Conservation (phyloP, 257 asterid genomes). For the Rauvolfia tetraphylla region DNA sequence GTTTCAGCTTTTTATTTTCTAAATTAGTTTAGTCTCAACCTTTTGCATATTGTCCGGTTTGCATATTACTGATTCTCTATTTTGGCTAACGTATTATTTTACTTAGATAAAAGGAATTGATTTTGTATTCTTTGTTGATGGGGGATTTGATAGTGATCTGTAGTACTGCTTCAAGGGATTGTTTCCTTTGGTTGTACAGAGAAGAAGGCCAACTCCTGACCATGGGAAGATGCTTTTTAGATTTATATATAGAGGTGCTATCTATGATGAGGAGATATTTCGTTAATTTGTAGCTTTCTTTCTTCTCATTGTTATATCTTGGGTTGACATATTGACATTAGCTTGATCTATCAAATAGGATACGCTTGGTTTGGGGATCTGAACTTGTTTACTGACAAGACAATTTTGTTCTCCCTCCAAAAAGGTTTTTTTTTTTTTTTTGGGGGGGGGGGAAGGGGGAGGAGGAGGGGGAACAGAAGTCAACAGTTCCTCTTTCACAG, state of each 20-base stretch:
- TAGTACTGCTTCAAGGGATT: not conserved
- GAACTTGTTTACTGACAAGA: not conserved
- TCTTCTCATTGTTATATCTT: not conserved
- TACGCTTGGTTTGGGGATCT: not conserved
- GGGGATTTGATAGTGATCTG: no score
- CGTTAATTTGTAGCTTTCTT: not conserved
- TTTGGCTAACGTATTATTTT: no score
- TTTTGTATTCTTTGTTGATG: no score
- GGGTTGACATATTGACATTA: no score
- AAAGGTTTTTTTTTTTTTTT: no score
- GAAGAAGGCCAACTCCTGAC: not conserved
- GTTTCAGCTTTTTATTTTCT: no score
- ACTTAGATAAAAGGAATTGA: no score
- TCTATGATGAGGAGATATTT: not conserved
- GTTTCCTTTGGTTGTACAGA: not conserved
- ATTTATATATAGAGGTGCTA: not conserved
- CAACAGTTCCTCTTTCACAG: not conserved
- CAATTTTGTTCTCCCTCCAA: not conserved
- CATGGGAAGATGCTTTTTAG: not conserved
- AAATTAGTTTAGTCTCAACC: no score
- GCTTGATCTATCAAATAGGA: not conserved
- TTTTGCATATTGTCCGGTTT: no score
- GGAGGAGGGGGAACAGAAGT: not conserved
- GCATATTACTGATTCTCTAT: no score
- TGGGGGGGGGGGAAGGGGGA: no score